Base-by-base conservation (phyloP, 495 filamentous ascomycete species). In the Talaromyces thailandensis region DNA sequence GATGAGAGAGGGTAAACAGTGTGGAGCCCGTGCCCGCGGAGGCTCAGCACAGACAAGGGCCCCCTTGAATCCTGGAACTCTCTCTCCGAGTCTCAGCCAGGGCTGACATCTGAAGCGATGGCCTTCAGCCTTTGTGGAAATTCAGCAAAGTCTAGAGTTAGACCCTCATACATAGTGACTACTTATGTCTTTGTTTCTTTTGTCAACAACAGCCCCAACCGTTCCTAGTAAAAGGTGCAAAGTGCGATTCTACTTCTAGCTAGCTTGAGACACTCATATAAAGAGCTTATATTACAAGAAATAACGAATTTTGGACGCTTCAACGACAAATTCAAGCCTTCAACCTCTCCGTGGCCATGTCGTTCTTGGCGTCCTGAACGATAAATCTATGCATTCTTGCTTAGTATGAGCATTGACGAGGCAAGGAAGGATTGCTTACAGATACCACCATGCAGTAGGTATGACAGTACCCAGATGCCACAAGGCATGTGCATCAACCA, bases 381-480 rank as follows among this genome's bases (percentile, higher is more conserved):
- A 94, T 77, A 73, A 91, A 94, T 65, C 90, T 94, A 64, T 63
- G 57, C 18, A 64, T 37, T 60, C 55, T 63, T 26, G 70, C 56
- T 58, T 25, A 62, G 61, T 55, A 62, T 24, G 23, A n/a, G 43
- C 21, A 21, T 31, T 60, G 43, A 45, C 18, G 64, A 35, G 45
- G 26, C 12, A 25, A 58, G 32, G n/a, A 60, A 45, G n/a, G n/a
- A 63, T 43, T 59, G 86, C 93, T 83, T 76, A 98, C 94, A 89
- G 89, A 71, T 98, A 98, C 89, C 91, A 98, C 83, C 93, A 85
- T 43, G 93, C 79, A 6, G 92, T 90, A 29, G 94, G 94, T 57
- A 83, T 82, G 53, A 98, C 92, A 2, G 94, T 98, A 40, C 90
- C 91, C 62, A 94, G 71, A 83, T 98, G 94, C 94, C 94, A 98